Percentiles rank a stretch among this genome's conserved stretches.
These are phyloP conservation scores for Clonostachys byssicola DNA, from an alignment of 2,329 filamentous ascomycete species.

Conservation along the genomic window DNA sequence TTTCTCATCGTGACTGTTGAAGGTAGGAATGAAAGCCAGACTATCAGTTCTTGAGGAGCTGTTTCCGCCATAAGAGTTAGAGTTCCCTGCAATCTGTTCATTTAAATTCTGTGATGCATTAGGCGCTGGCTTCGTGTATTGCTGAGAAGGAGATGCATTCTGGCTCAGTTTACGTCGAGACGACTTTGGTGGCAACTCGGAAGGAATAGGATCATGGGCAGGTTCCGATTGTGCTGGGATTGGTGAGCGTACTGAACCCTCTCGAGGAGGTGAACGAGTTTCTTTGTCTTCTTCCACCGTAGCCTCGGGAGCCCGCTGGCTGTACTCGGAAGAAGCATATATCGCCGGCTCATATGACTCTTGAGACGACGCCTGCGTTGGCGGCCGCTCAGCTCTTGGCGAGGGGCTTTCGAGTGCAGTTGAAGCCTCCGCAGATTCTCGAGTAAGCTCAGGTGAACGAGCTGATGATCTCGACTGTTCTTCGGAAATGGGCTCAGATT, in stretches of 20 bases:
- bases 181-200: slow-evolving; percentile 43
- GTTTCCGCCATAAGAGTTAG: slow-evolving; percentile 67
- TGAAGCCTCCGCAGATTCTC: slow-evolving; percentile 35
- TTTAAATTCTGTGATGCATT: slow-evolving; percentile 12
- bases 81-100: slow-evolving; percentile 25
- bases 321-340: no score
- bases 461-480: slow-evolving; percentile 58
- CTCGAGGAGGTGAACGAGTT: neutral
- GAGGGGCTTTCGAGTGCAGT: slow-evolving; percentile 37
- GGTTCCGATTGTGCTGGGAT: no score
- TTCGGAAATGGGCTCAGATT: slow-evolving; percentile 58
- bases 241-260: no score
- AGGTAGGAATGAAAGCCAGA: slow-evolving; percentile 75
- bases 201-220: slow-evolving; percentile 4
- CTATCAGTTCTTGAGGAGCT: slow-evolving; percentile 67
- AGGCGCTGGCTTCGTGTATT: slow-evolving; percentile 13
- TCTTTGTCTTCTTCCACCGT: slow-evolving; percentile 9
- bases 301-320: no score
- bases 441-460: slow-evolving; percentile 38
- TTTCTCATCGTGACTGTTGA: slow-evolving; percentile 60
- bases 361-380: slow-evolving; percentile 10
- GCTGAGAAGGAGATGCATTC: slow-evolving; percentile 5
- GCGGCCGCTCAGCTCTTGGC: slow-evolving; percentile 20
- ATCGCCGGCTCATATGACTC: slow-evolving; percentile 1
- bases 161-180: slow-evolving; percentile 21